Evolutionary conservation across 2,329 filamentous ascomycete genomes (phyloP).

Genomic region (Xylariales sp.): DNA sequence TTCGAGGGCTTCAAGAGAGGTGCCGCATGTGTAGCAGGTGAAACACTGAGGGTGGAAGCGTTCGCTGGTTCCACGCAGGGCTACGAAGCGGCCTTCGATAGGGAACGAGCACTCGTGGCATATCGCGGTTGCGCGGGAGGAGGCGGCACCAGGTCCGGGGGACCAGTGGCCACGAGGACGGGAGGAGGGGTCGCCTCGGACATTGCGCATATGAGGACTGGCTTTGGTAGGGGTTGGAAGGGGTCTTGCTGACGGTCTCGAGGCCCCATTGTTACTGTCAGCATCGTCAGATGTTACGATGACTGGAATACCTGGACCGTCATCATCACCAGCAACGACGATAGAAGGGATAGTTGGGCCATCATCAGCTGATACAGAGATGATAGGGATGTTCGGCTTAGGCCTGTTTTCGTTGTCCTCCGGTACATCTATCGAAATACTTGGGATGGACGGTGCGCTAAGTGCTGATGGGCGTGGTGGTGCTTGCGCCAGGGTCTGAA

Average conservation of each 20-base stretch:
- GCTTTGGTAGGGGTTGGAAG: slow-evolving; percentile 42
- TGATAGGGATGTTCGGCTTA: slow-evolving; percentile 43
- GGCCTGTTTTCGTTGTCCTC: slow-evolving; percentile 23
- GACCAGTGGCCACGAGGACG: slow-evolving; percentile 60
- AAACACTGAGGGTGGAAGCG: slow-evolving; percentile 96
- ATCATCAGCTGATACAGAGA: slow-evolving; percentile 39
- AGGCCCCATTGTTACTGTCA: slow-evolving; percentile 13
- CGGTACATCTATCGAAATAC: slow-evolving; percentile 44
- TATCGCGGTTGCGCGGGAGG: slow-evolving; percentile 57
- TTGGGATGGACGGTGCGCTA: slow-evolving; percentile 32
- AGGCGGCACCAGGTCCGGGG: slow-evolving; percentile 41
- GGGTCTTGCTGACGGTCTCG: slow-evolving; percentile 32
- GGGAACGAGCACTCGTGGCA: slow-evolving; percentile 81
- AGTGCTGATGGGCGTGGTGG: slow-evolving; percentile 28
- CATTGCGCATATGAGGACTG: slow-evolving; percentile 26
- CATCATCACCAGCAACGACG: slow-evolving; percentile 29
- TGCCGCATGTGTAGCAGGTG: slow-evolving; percentile 80
- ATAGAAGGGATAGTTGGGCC: slow-evolving; percentile 37
- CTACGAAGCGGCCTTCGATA: slow-evolving; percentile 87
- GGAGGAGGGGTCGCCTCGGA: slow-evolving; percentile 36
- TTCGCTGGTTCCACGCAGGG: slow-evolving; percentile 64
- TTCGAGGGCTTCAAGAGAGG: slow-evolving; percentile 86
- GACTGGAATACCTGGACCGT: slow-evolving; percentile 29
- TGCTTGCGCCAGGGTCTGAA: slow-evolving; percentile 30
- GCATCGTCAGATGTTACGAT: slow-evolving; percentile 42